Conservation (phyloP, 2,329 filamentous ascomycete genomes). For the Pseudogymnoascus verrucosus region DNA sequence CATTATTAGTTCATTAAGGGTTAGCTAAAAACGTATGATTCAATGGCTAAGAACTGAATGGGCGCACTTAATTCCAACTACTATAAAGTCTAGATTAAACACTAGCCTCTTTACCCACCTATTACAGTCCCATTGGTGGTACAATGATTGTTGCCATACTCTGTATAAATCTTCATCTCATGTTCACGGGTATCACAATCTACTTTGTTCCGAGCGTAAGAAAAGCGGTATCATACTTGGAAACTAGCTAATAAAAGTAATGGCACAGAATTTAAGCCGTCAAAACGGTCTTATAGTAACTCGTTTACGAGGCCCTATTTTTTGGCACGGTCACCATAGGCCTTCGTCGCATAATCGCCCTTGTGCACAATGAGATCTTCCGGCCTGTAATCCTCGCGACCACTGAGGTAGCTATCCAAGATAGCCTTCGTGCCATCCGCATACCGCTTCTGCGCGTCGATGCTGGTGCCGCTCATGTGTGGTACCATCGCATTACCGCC, state of each 20-base stretch:
- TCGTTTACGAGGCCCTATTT: not conserved
- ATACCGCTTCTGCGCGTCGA: slow-evolving; percentile 93
- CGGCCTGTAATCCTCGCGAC: slow-evolving; percentile 77
- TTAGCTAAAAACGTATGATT: not conserved
- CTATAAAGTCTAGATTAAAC: too few species aligned
- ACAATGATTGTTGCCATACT: too few species aligned
- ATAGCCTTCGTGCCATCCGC: slow-evolving; percentile 83
- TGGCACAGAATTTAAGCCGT: too few species aligned
- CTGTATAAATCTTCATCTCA: too few species aligned
- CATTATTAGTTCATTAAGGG: not conserved
- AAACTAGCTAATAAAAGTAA: too few species aligned
- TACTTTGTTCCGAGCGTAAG: not conserved
- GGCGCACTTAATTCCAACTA: not conserved
- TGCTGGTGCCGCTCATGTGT: slow-evolving; percentile 98
- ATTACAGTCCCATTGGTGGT: too few species aligned
- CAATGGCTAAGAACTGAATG: not conserved
- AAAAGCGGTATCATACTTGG: not conserved
- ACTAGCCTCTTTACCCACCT: too few species aligned
- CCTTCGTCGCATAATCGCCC: slow-evolving; percentile 91
- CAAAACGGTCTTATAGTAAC: too few species aligned
- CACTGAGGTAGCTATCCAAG: slow-evolving; percentile 81
- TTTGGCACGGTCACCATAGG: slow-evolving; percentile 64
- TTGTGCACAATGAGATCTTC: slow-evolving; percentile 85
- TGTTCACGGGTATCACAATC: too few species aligned
- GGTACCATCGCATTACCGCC: slow-evolving; percentile 98